Percentiles rank a stretch among this genome's conserved stretches.
phyloP scores from a whole-genome alignment of 345 rosid genomes.

The Odontarrhena argentea region DNA sequence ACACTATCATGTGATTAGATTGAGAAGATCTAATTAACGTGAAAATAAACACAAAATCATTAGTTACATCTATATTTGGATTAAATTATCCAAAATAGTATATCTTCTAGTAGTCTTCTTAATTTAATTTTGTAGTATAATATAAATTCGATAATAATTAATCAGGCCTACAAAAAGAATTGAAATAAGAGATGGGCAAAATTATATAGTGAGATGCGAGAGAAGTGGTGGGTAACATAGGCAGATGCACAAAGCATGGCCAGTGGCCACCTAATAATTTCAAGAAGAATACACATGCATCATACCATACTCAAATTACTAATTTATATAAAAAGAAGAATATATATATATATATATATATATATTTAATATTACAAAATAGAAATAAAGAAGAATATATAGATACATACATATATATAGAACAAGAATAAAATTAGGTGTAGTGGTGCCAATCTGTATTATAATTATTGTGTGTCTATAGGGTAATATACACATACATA shows the following conservation, averaged over 20 bases:
- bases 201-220: constrained; percentile 22
- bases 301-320: constrained; percentile 26
- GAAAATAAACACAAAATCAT: constrained; percentile 22
- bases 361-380: no score
- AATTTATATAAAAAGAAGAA: background rate
- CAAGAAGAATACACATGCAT: constrained; percentile 25
- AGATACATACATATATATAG: background rate
- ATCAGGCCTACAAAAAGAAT: background rate
- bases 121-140: no score
- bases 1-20: background rate
- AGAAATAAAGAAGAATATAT: background rate
- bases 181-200: constrained; percentile 24
- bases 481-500: constrained; percentile 2
- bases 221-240: constrained; percentile 37
- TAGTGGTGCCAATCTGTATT: constrained; percentile 35
- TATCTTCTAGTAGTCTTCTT: no score
- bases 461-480: constrained; percentile 16
- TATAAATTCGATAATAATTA: no score
- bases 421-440: constrained; percentile 23
- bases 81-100: no score
- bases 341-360: background rate
- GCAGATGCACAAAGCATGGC: constrained; percentile 35
- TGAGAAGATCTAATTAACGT: constrained; percentile 4
- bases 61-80: background rate
- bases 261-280: constrained; percentile 31